Percentiles rank a stretch among this genome's conserved stretches.
phyloP scores from a whole-genome alignment of 805 yeast genomes.

The Myxozyma kluyveri region DNA sequence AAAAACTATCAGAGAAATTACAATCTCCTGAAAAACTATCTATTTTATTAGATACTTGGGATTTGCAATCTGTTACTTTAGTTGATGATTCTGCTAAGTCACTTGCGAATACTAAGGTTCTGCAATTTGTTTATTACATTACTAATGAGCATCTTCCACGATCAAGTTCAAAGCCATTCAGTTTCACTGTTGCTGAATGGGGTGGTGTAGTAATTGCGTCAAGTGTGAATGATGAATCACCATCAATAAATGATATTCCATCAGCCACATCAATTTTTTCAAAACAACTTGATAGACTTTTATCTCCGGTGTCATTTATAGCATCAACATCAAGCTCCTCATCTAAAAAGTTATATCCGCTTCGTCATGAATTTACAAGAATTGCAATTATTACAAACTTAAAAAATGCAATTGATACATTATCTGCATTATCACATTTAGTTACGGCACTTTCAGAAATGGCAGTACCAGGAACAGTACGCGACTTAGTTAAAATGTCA shows the following conservation, averaged over 20 bases:
- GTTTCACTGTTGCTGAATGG: constrained; percentile 71
- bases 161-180: not conserved
- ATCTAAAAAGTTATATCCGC: constrained; percentile 5
- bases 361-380: constrained; percentile 47
- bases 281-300: constrained; percentile 66
- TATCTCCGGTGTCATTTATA: constrained; percentile 67
- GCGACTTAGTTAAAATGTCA: constrained; percentile 54
- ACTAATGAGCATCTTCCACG: not conserved
- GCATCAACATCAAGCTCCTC: not conserved
- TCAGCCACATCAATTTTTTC: constrained; percentile 68
- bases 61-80: constrained; percentile 11
- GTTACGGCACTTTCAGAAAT: constrained; percentile 70
- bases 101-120: constrained; percentile 4
- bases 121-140: constrained; percentile 21
- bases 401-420: constrained; percentile 60
- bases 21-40: constrained; percentile 3
- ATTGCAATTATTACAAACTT: constrained; percentile 58
- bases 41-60: constrained; percentile 18
- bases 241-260: no score
- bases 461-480: constrained; percentile 75
- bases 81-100: not conserved
- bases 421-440: constrained; percentile 68
- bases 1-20: not conserved
- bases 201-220: constrained; percentile 66
- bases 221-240: no score